These are phyloP conservation scores for Pezicula rhizophila DNA, from an alignment of 2,329 filamentous ascomycete species.

Conservation along the genomic window DNA sequence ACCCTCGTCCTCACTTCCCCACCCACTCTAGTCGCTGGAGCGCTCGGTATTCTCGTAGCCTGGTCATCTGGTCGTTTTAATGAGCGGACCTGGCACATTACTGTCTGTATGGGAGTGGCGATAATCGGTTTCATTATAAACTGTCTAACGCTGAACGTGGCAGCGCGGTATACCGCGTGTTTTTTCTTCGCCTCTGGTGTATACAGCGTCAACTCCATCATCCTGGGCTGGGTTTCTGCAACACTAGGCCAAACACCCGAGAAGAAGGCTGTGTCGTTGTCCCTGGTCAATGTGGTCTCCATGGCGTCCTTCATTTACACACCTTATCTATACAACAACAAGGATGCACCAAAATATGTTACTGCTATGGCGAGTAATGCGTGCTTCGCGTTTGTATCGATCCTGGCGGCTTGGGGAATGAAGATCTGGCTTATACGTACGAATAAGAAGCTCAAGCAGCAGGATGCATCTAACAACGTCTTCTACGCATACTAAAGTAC, in stretches of 20 bases:
- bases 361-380: neutral
- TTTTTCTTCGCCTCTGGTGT: constrained; percentile 4
- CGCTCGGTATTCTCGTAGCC: constrained; percentile 31
- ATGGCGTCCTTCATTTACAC: constrained; percentile 32
- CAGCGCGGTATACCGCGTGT: constrained; percentile 4
- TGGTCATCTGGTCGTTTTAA: constrained; percentile 34
- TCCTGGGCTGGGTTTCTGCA: constrained; percentile 10
- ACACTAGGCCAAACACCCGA: constrained; percentile 31
- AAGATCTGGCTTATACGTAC: constrained; percentile 30
- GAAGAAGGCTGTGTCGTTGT: constrained; percentile 29
- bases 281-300: constrained; percentile 30
- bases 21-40: constrained; percentile 33
- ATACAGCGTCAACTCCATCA: constrained; percentile 4
- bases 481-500: too few relatives aligned
- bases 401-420: constrained; percentile 31
- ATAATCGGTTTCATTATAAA: constrained; percentile 26
- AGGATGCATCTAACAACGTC: too few relatives aligned
- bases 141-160: constrained; percentile 25
- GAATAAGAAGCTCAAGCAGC: constrained; percentile 27
- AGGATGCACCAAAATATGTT: neutral
- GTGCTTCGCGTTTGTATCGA: constrained; percentile 30
- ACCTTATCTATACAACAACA: constrained; percentile 8
- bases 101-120: constrained; percentile 28
- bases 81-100: constrained; percentile 33
- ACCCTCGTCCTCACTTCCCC: constrained; percentile 37